A percentile compares a stretch with the other conserved stretches of the same genome.
Conservation (phyloP, 2,329 filamentous ascomycete species). For the Fusarium liriodendri region DNA sequence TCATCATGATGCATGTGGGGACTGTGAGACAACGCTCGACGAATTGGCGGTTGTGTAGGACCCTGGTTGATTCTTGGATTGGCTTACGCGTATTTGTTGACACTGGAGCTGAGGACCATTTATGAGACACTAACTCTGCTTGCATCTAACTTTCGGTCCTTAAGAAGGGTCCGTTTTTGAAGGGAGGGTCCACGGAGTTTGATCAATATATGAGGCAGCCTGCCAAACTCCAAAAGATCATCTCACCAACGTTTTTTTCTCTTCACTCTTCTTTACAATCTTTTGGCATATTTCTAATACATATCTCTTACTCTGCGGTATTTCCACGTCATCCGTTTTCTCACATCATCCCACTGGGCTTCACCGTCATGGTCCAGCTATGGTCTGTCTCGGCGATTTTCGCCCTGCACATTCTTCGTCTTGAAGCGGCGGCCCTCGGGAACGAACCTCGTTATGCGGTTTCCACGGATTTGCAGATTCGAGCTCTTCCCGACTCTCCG, state of each 20-base stretch:
- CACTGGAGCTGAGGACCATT: background rate
- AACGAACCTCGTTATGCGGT: background rate
- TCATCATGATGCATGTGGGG: background rate
- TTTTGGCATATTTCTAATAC: background rate
- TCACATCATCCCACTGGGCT: background rate
- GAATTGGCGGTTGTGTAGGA: background rate
- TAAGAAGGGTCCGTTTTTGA: background rate
- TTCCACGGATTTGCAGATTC: background rate
- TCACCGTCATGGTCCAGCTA: background rate
- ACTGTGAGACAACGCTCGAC: background rate
- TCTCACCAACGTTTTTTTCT: background rate
- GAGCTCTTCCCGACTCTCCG: constrained; percentile 14
- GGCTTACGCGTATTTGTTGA: background rate
- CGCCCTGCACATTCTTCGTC: background rate
- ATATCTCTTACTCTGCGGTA: background rate
- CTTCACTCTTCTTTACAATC: background rate
- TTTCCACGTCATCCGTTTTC: background rate
- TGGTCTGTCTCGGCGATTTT: background rate
- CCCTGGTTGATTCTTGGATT: background rate
- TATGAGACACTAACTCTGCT: background rate
- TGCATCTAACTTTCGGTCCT: background rate
- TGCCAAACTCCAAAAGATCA: background rate
- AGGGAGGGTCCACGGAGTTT: background rate
- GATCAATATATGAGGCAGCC: background rate
- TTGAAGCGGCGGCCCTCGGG: background rate